Evolutionary conservation across 2,329 filamentous ascomycete genomes (phyloP).

Genomic region (Aspergillus caelatus): DNA sequence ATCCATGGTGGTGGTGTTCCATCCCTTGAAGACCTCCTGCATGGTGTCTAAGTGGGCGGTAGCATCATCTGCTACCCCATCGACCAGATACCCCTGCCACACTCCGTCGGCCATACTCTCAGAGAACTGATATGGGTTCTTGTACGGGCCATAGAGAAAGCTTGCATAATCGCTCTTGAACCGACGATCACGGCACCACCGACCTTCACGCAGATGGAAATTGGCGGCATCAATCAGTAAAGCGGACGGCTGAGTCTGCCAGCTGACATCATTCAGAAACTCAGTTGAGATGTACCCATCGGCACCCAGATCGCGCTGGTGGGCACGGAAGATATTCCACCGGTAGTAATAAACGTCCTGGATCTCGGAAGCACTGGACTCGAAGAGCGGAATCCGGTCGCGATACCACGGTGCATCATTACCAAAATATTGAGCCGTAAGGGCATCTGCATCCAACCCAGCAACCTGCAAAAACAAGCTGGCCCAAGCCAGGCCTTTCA

Average conservation of each 20-base stretch:
- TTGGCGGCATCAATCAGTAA: constrained; percentile 49
- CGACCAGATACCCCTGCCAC: constrained; percentile 46
- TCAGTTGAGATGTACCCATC: constrained; percentile 50
- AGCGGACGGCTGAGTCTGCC: constrained; percentile 45
- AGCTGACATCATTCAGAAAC: constrained; percentile 48
- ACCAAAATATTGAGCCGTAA: constrained; percentile 17
- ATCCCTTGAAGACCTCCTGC: constrained; percentile 21
- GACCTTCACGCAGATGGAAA: constrained; percentile 48
- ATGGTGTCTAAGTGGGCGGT: constrained; percentile 33
- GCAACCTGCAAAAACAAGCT: neutral
- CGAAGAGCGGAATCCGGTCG: constrained; percentile 22
- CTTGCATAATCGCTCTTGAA: constrained; percentile 49
- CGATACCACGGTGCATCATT: constrained; percentile 24
- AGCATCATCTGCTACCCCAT: constrained; percentile 40
- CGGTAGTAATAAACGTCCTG: constrained; percentile 51
- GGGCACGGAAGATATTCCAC: constrained; percentile 48
- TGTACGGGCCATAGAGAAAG: constrained; percentile 44
- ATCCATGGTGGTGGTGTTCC: constrained; percentile 39
- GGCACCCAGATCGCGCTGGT: constrained; percentile 48
- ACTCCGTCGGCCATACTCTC: constrained; percentile 46
- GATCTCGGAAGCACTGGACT: constrained; percentile 16
- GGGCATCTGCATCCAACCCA: constrained; percentile 9
- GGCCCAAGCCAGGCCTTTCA: neutral
- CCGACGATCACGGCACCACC: constrained; percentile 49
- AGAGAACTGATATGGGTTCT: constrained; percentile 48